Conservation (phyloP, 768 basidiomycete genomes). For the Glaciozyma martinii region DNA sequence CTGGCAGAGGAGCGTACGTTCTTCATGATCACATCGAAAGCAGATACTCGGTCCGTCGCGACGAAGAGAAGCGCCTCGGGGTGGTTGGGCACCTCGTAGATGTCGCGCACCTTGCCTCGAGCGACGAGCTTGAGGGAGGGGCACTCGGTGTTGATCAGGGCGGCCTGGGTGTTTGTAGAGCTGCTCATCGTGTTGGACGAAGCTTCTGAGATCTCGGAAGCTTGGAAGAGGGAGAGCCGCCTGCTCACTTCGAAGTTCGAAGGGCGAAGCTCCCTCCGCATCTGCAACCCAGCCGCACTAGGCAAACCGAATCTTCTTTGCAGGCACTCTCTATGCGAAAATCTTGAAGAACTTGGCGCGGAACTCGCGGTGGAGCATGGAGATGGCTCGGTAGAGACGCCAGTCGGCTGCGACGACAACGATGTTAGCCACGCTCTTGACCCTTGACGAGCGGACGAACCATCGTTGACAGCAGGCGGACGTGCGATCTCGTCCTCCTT, state of each 20-base stretch:
- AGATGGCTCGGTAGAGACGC: conserved; percentile 16
- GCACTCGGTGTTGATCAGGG: conserved; percentile 26
- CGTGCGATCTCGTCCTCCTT: conserved; percentile 24
- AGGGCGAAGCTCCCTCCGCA: too few relatives aligned
- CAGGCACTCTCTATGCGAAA: not conserved
- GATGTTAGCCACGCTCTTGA: too few relatives aligned
- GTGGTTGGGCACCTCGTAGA: conserved; percentile 67
- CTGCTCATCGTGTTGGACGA: too few relatives aligned
- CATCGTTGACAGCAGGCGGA: conserved; percentile 12
- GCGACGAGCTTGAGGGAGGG: conserved; percentile 50
- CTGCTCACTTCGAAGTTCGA: too few relatives aligned
- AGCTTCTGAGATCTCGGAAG: too few relatives aligned
- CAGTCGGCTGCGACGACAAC: conserved; percentile 10
- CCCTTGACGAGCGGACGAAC: not conserved
- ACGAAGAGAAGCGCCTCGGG: conserved; percentile 66
- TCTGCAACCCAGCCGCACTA: too few relatives aligned
- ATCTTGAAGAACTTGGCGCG: not conserved
- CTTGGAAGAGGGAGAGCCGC: too few relatives aligned
- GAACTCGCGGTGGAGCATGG: conserved; percentile 19
- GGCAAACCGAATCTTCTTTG: too few relatives aligned
- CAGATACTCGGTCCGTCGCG: conserved; percentile 90
- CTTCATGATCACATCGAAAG: conserved; percentile 88
- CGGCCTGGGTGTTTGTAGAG: not conserved
- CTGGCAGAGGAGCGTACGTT: conserved; percentile 54
- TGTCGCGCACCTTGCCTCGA: conserved; percentile 90